Percentiles rank a stretch among this genome's conserved stretches.
These are phyloP conservation scores for Zizania latifolia DNA, from an alignment of 176 grass and related monocot species.

Conservation along the genomic window DNA sequence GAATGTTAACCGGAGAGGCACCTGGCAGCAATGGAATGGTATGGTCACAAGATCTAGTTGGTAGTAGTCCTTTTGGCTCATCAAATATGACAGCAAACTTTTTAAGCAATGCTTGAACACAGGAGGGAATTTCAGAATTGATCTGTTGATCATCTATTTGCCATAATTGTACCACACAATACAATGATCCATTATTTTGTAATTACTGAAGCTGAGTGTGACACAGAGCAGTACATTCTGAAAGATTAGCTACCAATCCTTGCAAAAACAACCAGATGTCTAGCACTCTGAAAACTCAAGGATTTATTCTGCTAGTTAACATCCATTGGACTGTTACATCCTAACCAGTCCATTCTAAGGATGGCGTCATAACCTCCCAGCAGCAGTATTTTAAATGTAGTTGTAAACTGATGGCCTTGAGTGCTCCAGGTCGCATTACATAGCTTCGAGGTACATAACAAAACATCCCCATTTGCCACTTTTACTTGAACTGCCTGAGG, in stretches of 20 bases:
- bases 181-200: too few relatives aligned
- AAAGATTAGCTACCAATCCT: not conserved
- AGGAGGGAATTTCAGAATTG: not conserved
- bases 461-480: not conserved
- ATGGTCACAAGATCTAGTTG: not conserved
- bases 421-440: not conserved
- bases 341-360: not conserved
- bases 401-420: too few relatives aligned
- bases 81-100: not conserved
- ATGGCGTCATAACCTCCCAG: not conserved
- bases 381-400: not conserved
- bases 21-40: not conserved
- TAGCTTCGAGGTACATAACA: not conserved
- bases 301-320: not conserved
- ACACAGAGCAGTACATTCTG: too few relatives aligned
- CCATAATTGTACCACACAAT: too few relatives aligned
- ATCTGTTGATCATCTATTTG: too few relatives aligned
- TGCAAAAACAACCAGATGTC: not conserved
- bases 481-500: fast-evolving
- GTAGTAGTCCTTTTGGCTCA: not conserved
- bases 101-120: fast-evolving
- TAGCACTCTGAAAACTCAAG: not conserved
- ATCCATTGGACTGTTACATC: not conserved
- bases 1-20: not conserved
- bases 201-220: too few relatives aligned